Base-by-base conservation (phyloP, 768 basidiomycete species). In the Clathrus columnatus region DNA sequence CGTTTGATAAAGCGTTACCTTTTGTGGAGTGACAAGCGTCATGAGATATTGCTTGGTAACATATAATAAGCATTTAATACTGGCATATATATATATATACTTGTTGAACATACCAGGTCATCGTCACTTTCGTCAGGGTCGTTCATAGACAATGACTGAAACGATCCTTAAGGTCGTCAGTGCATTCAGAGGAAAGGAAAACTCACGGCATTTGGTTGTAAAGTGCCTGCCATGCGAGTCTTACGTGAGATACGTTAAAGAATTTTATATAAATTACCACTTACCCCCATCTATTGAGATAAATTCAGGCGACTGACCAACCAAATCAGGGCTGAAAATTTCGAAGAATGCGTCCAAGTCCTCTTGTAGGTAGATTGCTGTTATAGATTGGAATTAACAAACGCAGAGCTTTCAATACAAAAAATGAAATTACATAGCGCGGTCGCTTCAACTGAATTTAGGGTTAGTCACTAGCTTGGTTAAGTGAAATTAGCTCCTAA, bases 1-100 rank as follows among this genome's bases (percentile, higher is more conserved):
- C 24, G 53, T 54, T 46, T 72, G 70, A 50, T 67, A 68, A n/a
- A 70, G 63, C 0, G 67, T 67, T 42, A 71, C 63, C 0, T 29
- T 43, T 45, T 68, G 65, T 0, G 62, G 65, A 11, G 68, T 68
- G 46, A 66, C 64, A 28, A 70, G 52, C 0, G 59, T 46, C 65
- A 71, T 70, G 42, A 47, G 57, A 23, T 68, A 70, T 54, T 71
- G 47, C 18, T 26, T 14, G 46, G n/a, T 36, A 11, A 5, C 11
- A 3, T 36, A 36, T n/a, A 2, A 3, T 36, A n/a, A 5, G 11
- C 10, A 27, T 5, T 14, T 21, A 21, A 17, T 48, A 10, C n/a
- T 23, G 11, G 24, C n/a, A 48, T 48, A 28, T 36, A 23, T 48
- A 21, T 56, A 24, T 16, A 28, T 4, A 26, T n/a, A 30, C 50